Conservation (phyloP, 2,329 filamentous ascomycete species). For the Alternaria burnsii region DNA sequence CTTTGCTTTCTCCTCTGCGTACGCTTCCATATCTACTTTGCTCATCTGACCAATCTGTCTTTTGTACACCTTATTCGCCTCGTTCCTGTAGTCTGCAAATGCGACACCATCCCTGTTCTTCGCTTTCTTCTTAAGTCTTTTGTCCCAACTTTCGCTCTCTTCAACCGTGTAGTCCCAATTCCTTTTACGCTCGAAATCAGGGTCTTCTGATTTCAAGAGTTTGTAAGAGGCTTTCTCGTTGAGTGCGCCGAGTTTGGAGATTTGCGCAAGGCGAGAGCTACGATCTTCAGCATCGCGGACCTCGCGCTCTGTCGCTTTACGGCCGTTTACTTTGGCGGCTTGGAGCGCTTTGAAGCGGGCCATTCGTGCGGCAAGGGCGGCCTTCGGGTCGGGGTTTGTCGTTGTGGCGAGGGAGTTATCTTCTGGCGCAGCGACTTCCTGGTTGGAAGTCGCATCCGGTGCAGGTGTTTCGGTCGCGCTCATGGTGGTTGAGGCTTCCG, state of each 20-base stretch:
- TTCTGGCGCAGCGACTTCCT: conserved; percentile 9
- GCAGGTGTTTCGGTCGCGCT: conserved; percentile 11
- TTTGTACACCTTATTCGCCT: conserved; percentile 93
- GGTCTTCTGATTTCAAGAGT: conserved; percentile 88
- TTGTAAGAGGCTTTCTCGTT: conserved; percentile 91
- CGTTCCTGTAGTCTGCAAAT: conserved; percentile 87
- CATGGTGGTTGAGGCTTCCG: conserved; percentile 11
- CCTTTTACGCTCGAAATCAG: conserved; percentile 96
- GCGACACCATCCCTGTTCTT: conserved; percentile 83
- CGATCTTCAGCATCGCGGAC: conserved; percentile 49
- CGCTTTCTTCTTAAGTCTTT: conserved; percentile 84
- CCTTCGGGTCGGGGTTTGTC: conserved; percentile 34
- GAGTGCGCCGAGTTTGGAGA: conserved; percentile 82
- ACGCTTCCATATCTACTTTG: conserved; percentile 77
- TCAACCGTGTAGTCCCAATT: conserved; percentile 99
- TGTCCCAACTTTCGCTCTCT: conserved; percentile 93
- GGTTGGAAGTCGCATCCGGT: conserved; percentile 9
- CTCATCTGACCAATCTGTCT: conserved; percentile 81
- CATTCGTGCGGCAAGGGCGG: conserved; percentile 50
- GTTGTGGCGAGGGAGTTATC: conserved; percentile 11
- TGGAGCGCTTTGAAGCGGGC: conserved; percentile 89
- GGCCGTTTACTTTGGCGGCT: conserved; percentile 66
- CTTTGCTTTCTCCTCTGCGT: conserved; percentile 84
- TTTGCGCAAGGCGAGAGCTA: conserved; percentile 58
- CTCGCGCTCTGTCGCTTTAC: conserved; percentile 68